Evolutionary conservation across 257 asterid species (phyloP), one percentile per base, ranked within the genome.

Genomic region (Prunella vulgaris): DNA sequence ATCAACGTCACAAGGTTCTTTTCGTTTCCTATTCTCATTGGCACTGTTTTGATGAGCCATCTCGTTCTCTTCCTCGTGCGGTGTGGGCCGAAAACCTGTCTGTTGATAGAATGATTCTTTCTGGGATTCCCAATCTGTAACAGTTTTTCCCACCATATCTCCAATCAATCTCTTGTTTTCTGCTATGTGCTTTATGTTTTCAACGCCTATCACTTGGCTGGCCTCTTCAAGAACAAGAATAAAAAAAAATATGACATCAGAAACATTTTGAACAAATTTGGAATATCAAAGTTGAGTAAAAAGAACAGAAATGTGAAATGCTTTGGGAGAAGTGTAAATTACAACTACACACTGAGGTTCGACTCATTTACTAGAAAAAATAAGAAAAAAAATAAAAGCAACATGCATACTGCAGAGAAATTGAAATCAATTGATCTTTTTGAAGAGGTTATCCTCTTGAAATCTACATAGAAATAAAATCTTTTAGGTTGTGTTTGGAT

Each of bases 121-220:
- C 85, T 85, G 88, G 74, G 71, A 59, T 60, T 81, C 79, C 95
- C 95, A 89, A 67, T 81, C 88, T 53, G 70, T 78, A 57, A 81
- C 86, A 20, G 77, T 86, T 76, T 83, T 82, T 81, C 78, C 88
- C 44, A 87, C 74, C 25, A 74, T 61, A 27, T 90, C 88, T 35
- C 94, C 97, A 40, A 90, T 78, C 83, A 80, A 60, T 57, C 69
- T 79, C 74, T 59, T 74, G 18, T 68, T 72, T 60, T 88, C 92
- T 3, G 85, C 80, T 70, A 85, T 86, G 84, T 87, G 97, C 85
- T 86, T 84, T 75, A 91, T 78, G 44, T 83, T 74, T 70, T 82
- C 80, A 0, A 94, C 82, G 57, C 89, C 90, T 49, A 89, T 78
- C 66, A 70, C 81, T 62, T 80, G 76, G 71, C 90, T 68, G 59